Evolutionary conservation across 2,329 filamentous ascomycete species (phyloP), one percentile per base, ranked within the genome.

Genomic region (Dichotomopilus funicola): DNA sequence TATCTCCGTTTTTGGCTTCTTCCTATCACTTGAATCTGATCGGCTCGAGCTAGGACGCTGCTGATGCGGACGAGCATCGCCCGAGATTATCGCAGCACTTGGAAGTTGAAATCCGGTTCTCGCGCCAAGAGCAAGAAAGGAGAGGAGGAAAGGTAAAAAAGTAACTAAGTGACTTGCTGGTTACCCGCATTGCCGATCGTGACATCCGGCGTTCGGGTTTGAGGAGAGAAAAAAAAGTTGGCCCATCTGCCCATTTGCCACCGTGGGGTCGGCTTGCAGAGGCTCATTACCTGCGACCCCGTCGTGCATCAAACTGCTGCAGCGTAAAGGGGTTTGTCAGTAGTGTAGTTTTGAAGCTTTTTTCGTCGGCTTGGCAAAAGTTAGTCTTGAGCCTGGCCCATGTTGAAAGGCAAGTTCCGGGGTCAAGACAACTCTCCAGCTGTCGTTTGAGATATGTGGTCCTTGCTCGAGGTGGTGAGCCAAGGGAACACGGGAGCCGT

Each of bases 131-230:
- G 36, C 36, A 38, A 8, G 11, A 8, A 8, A 12, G 36, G 7
- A 8, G 41, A 43, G 3, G n/a, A 27, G 13, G n/a, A 48, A 33
- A 44, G 6, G 8, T 27, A 10, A 44, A 11, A 5, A 27, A 31
- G 42, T 19, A 6, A 31, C 13, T 19, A 6, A 11, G n/a, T 8
- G 31, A 19, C 7, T 46, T 52, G 50, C 50, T 51, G 38, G 19
- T 51, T 52, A 33, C 35, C 12, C 37, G 42, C 40, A 27, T 27
- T 27, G 51, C 45, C 51, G 51, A 53, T 53, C 44, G 40, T 44
- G 46, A 34, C 52, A 33, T 43, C 40, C 38, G 40, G 5, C 4
- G 19, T 27, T 27, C 19, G 19, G 19, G 19, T 27, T 27, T 27
- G 19, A 27, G 19, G 19, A 27, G 19, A 27, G 19, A 27, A 27